Evolutionary conservation across 345 rosid genomes (phyloP).

Genomic region (Eucalyptus brandiana): DNA sequence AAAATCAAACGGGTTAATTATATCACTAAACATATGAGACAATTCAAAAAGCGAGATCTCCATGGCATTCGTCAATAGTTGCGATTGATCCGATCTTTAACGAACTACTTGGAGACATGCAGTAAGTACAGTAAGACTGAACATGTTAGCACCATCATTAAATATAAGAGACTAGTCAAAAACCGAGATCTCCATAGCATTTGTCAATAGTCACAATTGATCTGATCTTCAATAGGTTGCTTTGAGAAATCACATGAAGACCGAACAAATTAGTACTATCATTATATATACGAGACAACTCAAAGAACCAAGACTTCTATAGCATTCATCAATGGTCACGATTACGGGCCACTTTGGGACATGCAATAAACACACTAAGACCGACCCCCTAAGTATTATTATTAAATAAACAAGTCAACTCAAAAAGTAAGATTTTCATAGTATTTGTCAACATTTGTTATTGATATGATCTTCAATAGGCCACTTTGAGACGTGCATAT

Average conservation of each 20-base stretch:
- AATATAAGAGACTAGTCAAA: not conserved
- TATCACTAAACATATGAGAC: not conserved
- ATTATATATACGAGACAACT: not conserved
- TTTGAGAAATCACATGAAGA: too few relatives aligned
- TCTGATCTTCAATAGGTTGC: accelerated
- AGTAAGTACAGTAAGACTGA: accelerated
- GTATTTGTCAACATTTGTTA: not conserved
- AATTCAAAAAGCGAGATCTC: not conserved
- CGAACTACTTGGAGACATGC: not conserved
- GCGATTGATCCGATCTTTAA: not conserved
- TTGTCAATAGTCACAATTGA: accelerated
- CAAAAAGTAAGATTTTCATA: not conserved
- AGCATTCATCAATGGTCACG: not conserved
- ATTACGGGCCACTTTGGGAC: not conserved
- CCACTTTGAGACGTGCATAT: not conserved
- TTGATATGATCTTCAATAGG: not conserved
- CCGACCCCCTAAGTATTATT: not conserved
- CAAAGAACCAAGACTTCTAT: not conserved
- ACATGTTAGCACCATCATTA: accelerated
- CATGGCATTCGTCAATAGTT: not conserved
- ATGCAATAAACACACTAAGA: not conserved
- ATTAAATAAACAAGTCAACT: not conserved
- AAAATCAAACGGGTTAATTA: not conserved
- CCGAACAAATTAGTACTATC: accelerated
- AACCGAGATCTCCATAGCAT: not conserved